Conservation (phyloP, 163 green algal genomes). For the Chlamydomonas reinhardtii region DNA sequence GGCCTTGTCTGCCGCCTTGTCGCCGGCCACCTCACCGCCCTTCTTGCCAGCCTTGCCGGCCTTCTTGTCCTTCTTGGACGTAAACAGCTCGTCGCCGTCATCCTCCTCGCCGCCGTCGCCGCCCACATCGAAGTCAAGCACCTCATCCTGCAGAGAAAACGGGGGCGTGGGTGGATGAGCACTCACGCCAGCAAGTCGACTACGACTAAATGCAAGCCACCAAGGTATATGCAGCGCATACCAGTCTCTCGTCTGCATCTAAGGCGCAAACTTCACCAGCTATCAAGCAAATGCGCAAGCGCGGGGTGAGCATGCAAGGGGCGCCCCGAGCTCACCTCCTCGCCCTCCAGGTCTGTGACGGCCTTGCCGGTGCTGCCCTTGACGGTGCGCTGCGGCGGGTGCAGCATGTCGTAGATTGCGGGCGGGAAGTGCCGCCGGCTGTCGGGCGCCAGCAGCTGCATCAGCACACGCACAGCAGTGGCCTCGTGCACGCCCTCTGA, state of each 20-base stretch:
- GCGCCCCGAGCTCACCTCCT: slow-evolving; percentile 41
- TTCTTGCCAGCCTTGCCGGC: slow-evolving; percentile 27
- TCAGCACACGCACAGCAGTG: slow-evolving; percentile 72
- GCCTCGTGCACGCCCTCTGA: slow-evolving; percentile 65
- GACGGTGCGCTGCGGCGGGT: slow-evolving; percentile 61
- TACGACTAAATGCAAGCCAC: too few relatives aligned
- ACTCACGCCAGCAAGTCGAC: too few relatives aligned
- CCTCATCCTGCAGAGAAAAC: slow-evolving; percentile 1
- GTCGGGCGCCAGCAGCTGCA: slow-evolving; percentile 84
- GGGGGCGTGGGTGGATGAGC: too few relatives aligned
- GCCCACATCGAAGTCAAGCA: not conserved
- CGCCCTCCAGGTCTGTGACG: slow-evolving; percentile 54
- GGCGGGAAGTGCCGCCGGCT: slow-evolving; percentile 78
- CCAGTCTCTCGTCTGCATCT: too few relatives aligned
- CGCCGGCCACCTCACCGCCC: not conserved
- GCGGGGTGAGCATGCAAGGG: too few relatives aligned
- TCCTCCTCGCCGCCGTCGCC: not conserved
- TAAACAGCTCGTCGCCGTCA: slow-evolving; percentile 35
- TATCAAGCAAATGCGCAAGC: too few relatives aligned
- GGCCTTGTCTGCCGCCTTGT: not conserved
- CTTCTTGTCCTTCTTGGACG: not conserved
- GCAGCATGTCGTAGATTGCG: slow-evolving; percentile 69
- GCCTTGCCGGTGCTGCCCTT: slow-evolving; percentile 39
- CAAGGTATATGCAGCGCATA: too few relatives aligned
- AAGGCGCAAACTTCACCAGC: too few relatives aligned